Evolutionary conservation across 768 basidiomycete genomes (phyloP).

Genomic region (Rhodotorula graminis): DNA sequence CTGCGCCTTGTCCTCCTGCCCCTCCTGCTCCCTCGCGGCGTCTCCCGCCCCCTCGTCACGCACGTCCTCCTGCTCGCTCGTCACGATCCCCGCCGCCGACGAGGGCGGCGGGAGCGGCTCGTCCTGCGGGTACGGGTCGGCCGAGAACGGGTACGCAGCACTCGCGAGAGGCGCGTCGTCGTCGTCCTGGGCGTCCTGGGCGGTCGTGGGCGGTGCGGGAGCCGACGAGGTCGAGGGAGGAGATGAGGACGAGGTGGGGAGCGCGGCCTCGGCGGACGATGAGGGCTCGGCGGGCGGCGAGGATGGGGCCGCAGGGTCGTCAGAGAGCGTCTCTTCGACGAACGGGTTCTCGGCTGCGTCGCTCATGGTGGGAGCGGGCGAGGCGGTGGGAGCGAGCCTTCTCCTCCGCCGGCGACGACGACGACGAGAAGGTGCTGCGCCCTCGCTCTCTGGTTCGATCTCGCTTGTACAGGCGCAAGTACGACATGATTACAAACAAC

Average conservation of each 20-base stretch:
- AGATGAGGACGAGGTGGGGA: not conserved
- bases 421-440: too few species aligned
- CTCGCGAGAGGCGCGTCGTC: not conserved
- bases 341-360: not conserved
- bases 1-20: conserved; percentile 7
- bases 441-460: too few species aligned
- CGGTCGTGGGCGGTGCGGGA: not conserved
- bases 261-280: not conserved
- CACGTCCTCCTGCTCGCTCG: conserved; percentile 10
- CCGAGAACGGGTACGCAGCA: conserved; percentile 26
- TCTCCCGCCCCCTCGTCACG: not conserved
- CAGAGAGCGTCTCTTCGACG: not conserved
- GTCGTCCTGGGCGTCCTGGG: not conserved
- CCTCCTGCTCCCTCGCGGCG: not conserved
- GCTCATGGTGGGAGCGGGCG: not conserved
- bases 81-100: not conserved
- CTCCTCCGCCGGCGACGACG: too few species aligned
- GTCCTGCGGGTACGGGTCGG: conserved; percentile 25
- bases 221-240: too few species aligned
- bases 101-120: not conserved
- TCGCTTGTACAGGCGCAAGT: too few species aligned
- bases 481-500: not conserved
- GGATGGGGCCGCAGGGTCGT: not conserved
- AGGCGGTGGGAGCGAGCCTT: not conserved
- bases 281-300: not conserved